Conservation (phyloP, 78 protist genomes). For the Planoprotostelium fungivorum region DNA sequence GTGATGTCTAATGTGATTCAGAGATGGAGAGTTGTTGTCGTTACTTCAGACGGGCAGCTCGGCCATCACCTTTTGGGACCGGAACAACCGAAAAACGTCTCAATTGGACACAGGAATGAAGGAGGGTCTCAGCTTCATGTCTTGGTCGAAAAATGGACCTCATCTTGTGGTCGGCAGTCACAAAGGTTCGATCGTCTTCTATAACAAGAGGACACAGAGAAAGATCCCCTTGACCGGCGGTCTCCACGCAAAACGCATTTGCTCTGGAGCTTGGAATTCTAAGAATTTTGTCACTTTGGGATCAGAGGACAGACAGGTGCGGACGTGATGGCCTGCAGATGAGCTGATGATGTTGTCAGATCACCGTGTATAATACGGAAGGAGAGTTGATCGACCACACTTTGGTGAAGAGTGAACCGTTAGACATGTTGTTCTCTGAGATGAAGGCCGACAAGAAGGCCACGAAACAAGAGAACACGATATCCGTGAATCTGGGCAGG, state of each 20-base stretch:
- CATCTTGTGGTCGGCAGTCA: slow-evolving; percentile 51
- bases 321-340: not conserved
- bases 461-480: slow-evolving; percentile 6
- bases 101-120: slow-evolving; percentile 16
- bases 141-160: slow-evolving; percentile 23
- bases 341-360: not conserved
- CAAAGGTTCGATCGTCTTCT: slow-evolving; percentile 36
- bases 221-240: slow-evolving; percentile 55
- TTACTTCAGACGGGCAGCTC: slow-evolving; percentile 19
- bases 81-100: slow-evolving; percentile 4
- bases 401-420: not conserved
- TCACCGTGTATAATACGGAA: not conserved
- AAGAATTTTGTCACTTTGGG: slow-evolving; percentile 41
- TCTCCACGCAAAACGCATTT: slow-evolving; percentile 53
- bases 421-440: not conserved
- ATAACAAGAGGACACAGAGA: slow-evolving; percentile 29
- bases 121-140: not conserved
- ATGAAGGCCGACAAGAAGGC: slow-evolving; percentile 10
- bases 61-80: slow-evolving; percentile 9
- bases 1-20: not conserved
- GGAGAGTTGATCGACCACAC: slow-evolving; percentile 1
- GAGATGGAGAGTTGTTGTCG: slow-evolving; percentile 39
- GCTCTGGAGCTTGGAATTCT: slow-evolving; percentile 63
- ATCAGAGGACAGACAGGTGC: slow-evolving; percentile 29
- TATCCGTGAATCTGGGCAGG: not conserved